Percentiles rank a stretch among this genome's conserved stretches.
Conservation (phyloP, 106 monocot genomes). For the Triglochin maritima region DNA sequence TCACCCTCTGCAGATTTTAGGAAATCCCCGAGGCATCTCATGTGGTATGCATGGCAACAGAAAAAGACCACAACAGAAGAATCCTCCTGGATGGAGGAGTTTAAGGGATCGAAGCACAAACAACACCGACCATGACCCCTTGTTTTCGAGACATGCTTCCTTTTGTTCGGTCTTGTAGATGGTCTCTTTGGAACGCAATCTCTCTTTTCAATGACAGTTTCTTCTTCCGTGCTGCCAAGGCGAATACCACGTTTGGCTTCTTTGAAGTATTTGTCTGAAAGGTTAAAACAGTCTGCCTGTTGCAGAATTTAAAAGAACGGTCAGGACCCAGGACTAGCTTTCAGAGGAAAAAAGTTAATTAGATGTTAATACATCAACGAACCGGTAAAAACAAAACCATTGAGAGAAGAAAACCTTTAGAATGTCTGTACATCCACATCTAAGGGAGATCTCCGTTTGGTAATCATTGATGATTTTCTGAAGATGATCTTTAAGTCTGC, state of each 20-base stretch:
- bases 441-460: constrained; percentile 85
- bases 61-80: constrained; percentile 73
- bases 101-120: constrained; percentile 83
- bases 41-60: constrained; percentile 92
- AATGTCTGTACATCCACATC: constrained; percentile 92
- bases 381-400: background rate
- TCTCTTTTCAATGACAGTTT: constrained; percentile 22
- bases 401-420: constrained; percentile 47
- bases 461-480: constrained; percentile 95
- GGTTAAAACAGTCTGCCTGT: constrained; percentile 85
- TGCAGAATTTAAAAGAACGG: background rate
- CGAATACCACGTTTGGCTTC: constrained; percentile 70
- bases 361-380: background rate
- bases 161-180: constrained; percentile 2
- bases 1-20: constrained; percentile 32
- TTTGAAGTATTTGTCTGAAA: constrained; percentile 69
- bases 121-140: constrained; percentile 82
- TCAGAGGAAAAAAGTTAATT: too few species aligned
- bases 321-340: background rate
- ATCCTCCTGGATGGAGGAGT: constrained; percentile 29
- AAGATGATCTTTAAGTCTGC: constrained; percentile 85
- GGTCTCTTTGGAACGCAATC: constrained; percentile 9
- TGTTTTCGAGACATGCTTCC: constrained; percentile 52
- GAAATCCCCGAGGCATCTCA: constrained; percentile 43
- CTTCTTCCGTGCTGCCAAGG: constrained; percentile 52